Percentiles rank a stretch among this genome's conserved stretches.
These are phyloP conservation scores for Curvularia sp. DNA, from an alignment of 2,329 filamentous ascomycete species.

Conservation along the genomic window DNA sequence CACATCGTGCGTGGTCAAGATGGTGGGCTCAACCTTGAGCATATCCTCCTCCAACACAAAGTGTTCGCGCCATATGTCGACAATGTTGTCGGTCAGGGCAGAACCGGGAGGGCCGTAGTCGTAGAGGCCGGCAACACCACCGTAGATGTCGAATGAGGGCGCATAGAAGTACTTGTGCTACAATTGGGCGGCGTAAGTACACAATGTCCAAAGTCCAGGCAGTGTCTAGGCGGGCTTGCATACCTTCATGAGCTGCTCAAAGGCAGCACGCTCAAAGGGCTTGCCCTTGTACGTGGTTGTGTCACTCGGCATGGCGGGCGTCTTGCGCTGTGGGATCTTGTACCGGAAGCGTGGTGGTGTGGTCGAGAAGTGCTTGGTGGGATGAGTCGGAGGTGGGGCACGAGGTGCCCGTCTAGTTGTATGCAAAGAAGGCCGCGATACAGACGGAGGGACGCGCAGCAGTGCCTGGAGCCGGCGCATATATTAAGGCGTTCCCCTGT, in stretches of 20 bases:
- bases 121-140: conserved; percentile 85
- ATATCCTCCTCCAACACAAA: conserved; percentile 94
- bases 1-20: conserved; percentile 90
- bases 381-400: conserved; percentile 45
- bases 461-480: conserved; percentile 52
- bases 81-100: conserved; percentile 83
- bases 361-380: conserved; percentile 47
- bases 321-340: conserved; percentile 42
- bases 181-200: conserved; percentile 29
- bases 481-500: conserved; percentile 27
- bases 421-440: conserved; percentile 36
- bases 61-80: conserved; percentile 91
- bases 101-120: conserved; percentile 93
- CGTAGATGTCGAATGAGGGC: conserved; percentile 93
- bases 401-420: conserved; percentile 31
- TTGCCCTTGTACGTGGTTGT: conserved; percentile 74
- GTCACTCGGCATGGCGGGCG: conserved; percentile 39
- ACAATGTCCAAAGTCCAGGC: conserved; percentile 17
- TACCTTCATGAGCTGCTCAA: conserved; percentile 86
- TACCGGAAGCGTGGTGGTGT: conserved; percentile 41
- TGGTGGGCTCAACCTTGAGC: conserved; percentile 93
- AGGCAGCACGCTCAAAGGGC: conserved; percentile 79
- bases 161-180: conserved; percentile 76
- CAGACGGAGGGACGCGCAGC: conserved; percentile 47
- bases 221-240: conserved; percentile 59